Conservation (phyloP, 495 filamentous ascomycete species). For the Neurospora africana region DNA sequence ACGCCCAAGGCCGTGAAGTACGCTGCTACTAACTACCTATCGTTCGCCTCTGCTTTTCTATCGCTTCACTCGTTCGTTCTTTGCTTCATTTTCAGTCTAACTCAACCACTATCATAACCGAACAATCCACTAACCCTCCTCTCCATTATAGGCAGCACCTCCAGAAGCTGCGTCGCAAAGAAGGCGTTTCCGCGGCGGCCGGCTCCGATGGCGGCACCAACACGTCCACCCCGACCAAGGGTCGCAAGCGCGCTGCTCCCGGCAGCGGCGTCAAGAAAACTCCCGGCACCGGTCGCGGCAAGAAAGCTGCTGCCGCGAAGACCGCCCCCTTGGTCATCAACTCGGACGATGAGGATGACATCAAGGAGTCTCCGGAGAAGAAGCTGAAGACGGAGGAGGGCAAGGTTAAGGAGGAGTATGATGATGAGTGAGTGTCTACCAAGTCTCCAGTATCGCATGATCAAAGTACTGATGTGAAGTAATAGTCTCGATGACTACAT, state of each 20-base stretch:
- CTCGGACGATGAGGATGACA: neutral
- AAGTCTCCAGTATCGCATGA: no score
- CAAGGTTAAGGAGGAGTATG: constrained; percentile 5
- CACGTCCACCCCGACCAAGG: constrained; percentile 6
- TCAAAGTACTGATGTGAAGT: no score
- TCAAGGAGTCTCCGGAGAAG: constrained; percentile 5
- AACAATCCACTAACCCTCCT: constrained; percentile 7
- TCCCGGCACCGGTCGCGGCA: neutral
- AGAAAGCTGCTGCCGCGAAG: neutral
- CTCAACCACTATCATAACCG: neutral
- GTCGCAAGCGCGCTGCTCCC: constrained; percentile 6
- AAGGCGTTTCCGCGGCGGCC: constrained; percentile 2
- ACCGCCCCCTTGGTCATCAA: neutral
- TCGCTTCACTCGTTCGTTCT: neutral
- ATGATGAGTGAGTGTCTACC: neutral
- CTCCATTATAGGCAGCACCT: constrained; percentile 26
- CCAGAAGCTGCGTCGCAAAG: constrained; percentile 30
- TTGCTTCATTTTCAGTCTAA: neutral
- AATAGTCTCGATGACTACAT: neutral
- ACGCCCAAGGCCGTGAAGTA: constrained; percentile 24
- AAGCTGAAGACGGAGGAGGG: constrained; percentile 4
- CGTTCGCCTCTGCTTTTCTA: neutral
- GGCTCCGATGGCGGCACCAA: neutral
- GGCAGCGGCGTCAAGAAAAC: constrained; percentile 2
- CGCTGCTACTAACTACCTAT: neutral